Base-by-base conservation (phyloP, 2,329 filamentous ascomycete species). In the Diaporthe vaccinii region DNA sequence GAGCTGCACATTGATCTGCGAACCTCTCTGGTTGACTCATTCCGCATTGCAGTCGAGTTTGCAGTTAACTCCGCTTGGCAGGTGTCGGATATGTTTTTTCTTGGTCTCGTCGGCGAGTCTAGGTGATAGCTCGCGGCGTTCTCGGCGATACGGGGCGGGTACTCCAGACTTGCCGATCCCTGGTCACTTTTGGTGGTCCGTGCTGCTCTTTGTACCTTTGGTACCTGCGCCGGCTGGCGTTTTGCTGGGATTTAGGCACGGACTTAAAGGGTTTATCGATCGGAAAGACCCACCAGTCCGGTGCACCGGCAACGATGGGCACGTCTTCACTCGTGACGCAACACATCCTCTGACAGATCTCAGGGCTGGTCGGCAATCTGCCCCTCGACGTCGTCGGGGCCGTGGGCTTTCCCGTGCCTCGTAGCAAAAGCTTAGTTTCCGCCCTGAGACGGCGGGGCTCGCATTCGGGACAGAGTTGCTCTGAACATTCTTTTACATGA, bases 241-340 rank as follows among this genome's bases (percentile, higher is more conserved):
- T 1, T 34, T 17, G 44, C 28, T 67, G 44, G 61, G 44, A 28
- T 20, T 67, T 51, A n/a, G 62, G 62, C 62, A 31, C 62, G 62
- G 62, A 68, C 31, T 68, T 68, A 39, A 53, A 22, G 28, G 34
- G 46, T 14, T 53, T 55, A 31, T 55, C 31, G 62, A 28, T 39
- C 62, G 62, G 62, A 25, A 1, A 68, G 62, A 53, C 62, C 62
- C 62, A 68, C 62, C 46, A 53, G 31, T 10, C 62, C 62, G 62
- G 62, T 46, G 62, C 62, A 39, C 62, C 46, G 46, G 53, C 25
- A 20, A 14, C 46, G 62, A 53, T 68, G 31, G 20, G 62, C 62
- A 53, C 62, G 14, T 39, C 62, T 51, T 65, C 62, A 39, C 44
- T 67, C 62, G 62, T 67, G 62, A 68, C 62, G 44, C 62, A 68